Evolutionary conservation across 306 rosid species (phyloP), one percentile per base, ranked within the genome.

Genomic region (Ormosia emarginata): DNA sequence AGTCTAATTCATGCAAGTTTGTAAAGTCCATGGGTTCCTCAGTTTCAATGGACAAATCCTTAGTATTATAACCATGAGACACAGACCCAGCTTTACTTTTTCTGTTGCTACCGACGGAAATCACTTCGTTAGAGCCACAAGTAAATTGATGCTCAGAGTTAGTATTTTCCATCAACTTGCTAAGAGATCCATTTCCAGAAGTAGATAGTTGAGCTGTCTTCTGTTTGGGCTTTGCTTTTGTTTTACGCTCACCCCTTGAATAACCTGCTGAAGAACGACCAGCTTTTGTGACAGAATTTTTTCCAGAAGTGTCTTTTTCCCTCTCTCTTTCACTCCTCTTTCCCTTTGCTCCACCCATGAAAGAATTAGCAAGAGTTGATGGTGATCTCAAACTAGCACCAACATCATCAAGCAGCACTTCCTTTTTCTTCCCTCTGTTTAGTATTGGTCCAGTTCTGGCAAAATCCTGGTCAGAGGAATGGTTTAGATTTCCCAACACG

Each of bases 291-390:
- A 61, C 87, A 72, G 86, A 78, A 66, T 73, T 84, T 85, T 88
- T 89, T 69, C 85, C 81, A 17, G 82, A 75, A 46, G 77, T 58
- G 77, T 84, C 97, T 82, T 82, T 91, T 65, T 79, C 95, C 81
- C 89, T 87, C 75, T 89, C 94, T 83, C 97, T 91, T 79, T 87
- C 95, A 55, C 95, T 91, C 86, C 94, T 88, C 86, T 93, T 93
- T 41, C 97, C 92, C 78, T 87, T 93, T 15, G 86, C 90, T 82
- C 92, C 92, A 49, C 87, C 90, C 53, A 75, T 34, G 82, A 86
- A 73, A 55, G 90, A 86, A 82, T 71, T 85, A 41, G 89, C 88
- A 67, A 79, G 79, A 82, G 81, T 84, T 68, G 94, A 82, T 57
- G 81, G 52, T 52, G 88, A 87, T 84, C 87, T 89, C 85, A 83